Base-by-base conservation (phyloP, 345 rosid genomes). In the Barbarea vulgaris region DNA sequence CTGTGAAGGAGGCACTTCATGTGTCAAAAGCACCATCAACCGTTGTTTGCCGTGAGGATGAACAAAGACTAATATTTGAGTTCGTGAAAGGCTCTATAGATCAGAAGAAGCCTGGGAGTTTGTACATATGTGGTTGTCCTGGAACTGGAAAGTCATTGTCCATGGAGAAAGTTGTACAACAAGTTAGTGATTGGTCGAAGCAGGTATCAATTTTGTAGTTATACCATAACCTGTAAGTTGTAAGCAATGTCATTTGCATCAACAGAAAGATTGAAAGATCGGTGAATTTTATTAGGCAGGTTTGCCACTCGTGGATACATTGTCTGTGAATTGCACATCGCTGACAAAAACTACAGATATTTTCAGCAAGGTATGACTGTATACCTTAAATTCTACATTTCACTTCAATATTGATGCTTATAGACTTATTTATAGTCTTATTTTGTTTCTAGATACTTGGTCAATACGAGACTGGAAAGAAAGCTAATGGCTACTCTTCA, bases 81-180 rank as follows among this genome's bases (percentile, higher is more conserved):
- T 91, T 89, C 73, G 91, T 90, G 42, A 88, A 67, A 82, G 80
- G 65, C 3, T 82, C 87, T 36, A 28, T 91, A 8, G 75, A 84
- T 70, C n/a, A n/a, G n/a, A n/a, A n/a, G n/a, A n/a, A n/a, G n/a
- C n/a, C 90, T 13, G 89, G 89, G 64, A 91, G 97, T 69, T 69
- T 89, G 57, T 93, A 91, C 27, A 69, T 85, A 14, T 88, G 91
- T 37, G 98, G 97, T 44, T 87, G 91, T 44, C 97, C 95, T 0
- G 98, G 97, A 68, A 91, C 97, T 0, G 97, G 97, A 18, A 93
- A 93, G 54, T 86, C 97, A 0, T 62, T 93, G 67, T 87, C 96
- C 2, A 83, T 89, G 86, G 88, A 83, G 55, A 89, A 76, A 83
- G 84, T 91, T 52, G 79, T 81, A 57, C 82, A 79, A 33, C 80